Percentiles rank a stretch among this genome's conserved stretches.
phyloP scores from a whole-genome alignment of 176 grass and related monocot genomes.

The Carex littledalei region DNA sequence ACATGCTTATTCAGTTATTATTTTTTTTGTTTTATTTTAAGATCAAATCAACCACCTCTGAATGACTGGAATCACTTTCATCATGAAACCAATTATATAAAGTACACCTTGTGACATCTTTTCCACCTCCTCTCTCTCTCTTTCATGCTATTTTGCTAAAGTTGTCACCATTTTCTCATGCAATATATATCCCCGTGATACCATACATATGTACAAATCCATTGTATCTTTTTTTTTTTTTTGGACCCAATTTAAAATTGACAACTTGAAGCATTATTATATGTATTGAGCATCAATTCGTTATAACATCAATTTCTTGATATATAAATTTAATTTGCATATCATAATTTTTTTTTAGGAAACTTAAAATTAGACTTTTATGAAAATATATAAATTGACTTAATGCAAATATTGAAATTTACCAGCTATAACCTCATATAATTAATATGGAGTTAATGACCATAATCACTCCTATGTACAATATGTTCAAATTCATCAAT shows the following conservation, averaged over 20 bases:
- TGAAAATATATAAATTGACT: neutral
- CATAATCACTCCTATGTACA: neutral
- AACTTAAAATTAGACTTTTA: neutral
- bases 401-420: neutral
- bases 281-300: neutral
- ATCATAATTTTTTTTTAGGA: neutral
- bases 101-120: conserved; percentile 18
- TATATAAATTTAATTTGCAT: neutral
- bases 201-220: neutral
- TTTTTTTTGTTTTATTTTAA: neutral
- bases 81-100: conserved; percentile 18
- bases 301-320: neutral
- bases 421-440: neutral
- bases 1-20: neutral
- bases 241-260: neutral
- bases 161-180: conserved; percentile 25
- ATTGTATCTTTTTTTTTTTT: conserved; percentile 2
- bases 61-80: conserved; percentile 19
- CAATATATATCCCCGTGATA: conserved; percentile 22
- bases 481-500: neutral
- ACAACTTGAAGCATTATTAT: neutral
- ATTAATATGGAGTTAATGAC: neutral
- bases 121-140: neutral
- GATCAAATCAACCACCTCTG: conserved; percentile 18
- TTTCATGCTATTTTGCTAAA: conserved; percentile 6